phyloP scores from a whole-genome alignment of 805 yeast species.

The Cyberlindnera mississippiensis region DNA sequence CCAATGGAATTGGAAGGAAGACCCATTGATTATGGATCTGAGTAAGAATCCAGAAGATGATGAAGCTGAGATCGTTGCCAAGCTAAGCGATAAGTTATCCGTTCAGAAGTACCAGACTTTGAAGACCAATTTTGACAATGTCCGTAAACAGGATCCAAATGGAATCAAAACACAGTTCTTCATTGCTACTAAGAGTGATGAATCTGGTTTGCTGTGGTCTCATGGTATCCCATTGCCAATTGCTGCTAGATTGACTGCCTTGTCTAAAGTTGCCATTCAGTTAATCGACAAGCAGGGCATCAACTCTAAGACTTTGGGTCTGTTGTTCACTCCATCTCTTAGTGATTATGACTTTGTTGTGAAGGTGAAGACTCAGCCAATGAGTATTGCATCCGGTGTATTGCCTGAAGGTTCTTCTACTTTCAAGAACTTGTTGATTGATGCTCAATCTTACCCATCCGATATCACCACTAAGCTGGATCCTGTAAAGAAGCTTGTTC shows the following conservation, averaged over 20 bases:
- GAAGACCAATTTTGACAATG: slow-evolving; percentile 57
- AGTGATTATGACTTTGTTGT: slow-evolving; percentile 82
- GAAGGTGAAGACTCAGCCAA: slow-evolving; percentile 44
- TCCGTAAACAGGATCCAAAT: slow-evolving; percentile 77
- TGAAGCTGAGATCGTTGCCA: slow-evolving; percentile 36
- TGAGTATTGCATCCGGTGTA: slow-evolving; percentile 52
- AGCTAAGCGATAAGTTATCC: slow-evolving; percentile 57
- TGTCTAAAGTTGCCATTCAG: slow-evolving; percentile 70
- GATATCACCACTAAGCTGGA: slow-evolving; percentile 49
- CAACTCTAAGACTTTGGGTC: slow-evolving; percentile 39
- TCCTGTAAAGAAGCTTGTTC: slow-evolving; percentile 54
- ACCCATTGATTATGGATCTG: slow-evolving; percentile 75
- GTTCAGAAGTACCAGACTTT: slow-evolving; percentile 59
- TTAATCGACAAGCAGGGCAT: slow-evolving; percentile 46
- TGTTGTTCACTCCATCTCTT: slow-evolving; percentile 76
- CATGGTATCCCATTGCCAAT: slow-evolving; percentile 63
- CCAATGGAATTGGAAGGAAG: slow-evolving; percentile 93
- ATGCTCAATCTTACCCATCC: slow-evolving; percentile 30
- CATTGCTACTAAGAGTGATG: slow-evolving; percentile 78
- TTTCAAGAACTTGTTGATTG: slow-evolving; percentile 43
- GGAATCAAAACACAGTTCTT: slow-evolving; percentile 76
- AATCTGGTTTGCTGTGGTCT: slow-evolving; percentile 85
- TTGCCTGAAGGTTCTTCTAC: slow-evolving; percentile 40
- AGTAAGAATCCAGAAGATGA: slow-evolving; percentile 45
- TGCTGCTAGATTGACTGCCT: slow-evolving; percentile 82